Percentiles rank a stretch among this genome's conserved stretches.
These are phyloP conservation scores for Pseudogymnoascus pannorum DNA, from an alignment of 2,329 filamentous ascomycete species.

Conservation along the genomic window DNA sequence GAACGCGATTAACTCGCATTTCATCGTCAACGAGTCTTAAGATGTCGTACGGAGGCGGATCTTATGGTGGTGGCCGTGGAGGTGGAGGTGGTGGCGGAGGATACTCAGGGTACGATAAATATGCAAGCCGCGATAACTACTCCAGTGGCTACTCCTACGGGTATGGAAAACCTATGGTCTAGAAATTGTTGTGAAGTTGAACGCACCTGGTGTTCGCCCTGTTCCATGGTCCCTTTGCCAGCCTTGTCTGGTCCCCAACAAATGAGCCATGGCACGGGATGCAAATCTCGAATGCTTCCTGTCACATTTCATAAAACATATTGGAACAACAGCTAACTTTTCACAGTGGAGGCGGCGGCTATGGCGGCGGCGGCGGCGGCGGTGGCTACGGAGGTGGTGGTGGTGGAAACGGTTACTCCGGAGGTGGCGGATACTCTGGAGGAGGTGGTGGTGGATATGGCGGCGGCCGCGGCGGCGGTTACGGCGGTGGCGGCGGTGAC, in stretches of 20 bases:
- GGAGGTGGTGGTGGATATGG: constrained; percentile 26
- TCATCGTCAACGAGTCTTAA: constrained; percentile 22
- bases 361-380: constrained; percentile 36
- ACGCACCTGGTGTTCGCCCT: constrained; percentile 15
- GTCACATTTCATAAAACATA: constrained; percentile 11
- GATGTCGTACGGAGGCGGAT: constrained; percentile 65
- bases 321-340: constrained; percentile 31
- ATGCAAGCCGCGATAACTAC: constrained; percentile 38
- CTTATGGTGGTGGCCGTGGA: constrained; percentile 43
- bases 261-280: constrained; percentile 10
- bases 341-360: constrained; percentile 43
- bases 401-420: constrained; percentile 32
- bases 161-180: constrained; percentile 35
- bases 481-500: constrained; percentile 75
- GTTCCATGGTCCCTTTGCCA: background rate
- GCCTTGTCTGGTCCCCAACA: background rate
- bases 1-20: constrained; percentile 9
- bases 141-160: constrained; percentile 45
- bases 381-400: constrained; percentile 29
- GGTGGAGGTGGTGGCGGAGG: constrained; percentile 39
- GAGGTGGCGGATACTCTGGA: constrained; percentile 27
- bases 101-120: constrained; percentile 47
- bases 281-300: constrained; percentile 20
- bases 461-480: constrained; percentile 43
- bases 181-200: constrained; percentile 30